Evolutionary conservation across 2,329 filamentous ascomycete genomes (phyloP), one percentile per base, ranked within the genome.

Genomic region (Ophiocordyceps sinensis): DNA sequence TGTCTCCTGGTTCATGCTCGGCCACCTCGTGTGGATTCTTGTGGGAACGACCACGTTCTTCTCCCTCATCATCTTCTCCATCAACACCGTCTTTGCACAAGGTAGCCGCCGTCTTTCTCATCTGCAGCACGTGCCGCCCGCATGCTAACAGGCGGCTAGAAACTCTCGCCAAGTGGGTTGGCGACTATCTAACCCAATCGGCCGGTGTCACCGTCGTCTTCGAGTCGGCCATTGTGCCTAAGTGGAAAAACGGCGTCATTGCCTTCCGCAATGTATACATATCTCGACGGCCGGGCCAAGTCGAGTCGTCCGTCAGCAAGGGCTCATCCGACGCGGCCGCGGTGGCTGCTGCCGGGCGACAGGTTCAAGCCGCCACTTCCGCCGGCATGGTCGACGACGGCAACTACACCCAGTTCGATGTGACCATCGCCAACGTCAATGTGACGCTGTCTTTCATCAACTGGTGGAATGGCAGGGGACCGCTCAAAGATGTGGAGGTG

Each of bases 41-140:
- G 73, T 96, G 28, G 91, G 91, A 41, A 98, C 91, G 1, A 98
- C 91, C 0, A 96, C 91, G 0, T 98, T 98, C 61, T 87, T 96
- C 60, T 95, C 89, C 5, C 67, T 96, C 42, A 65, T 89, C 15
- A 94, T 98, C 41, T 75, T 94, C 49, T 77, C 85, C 9, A 85
- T 96, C 54, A 98, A 98, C 59, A 96, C 89, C 0, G 87, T 96
- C 28, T 84, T 96, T 63, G 91, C 91, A 3, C 91, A 98, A 70
- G 82, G 82, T 84, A 66, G 14, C 4, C 8, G 10, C n/a, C 19
- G 19, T 19, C 19, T 19, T 19, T 32, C 28, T 7, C 5, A 13
- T 10, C 11, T n/a, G 4, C 13, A 14, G 5, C 10, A 19, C 28
- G 11, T 12, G 26, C n/a, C 15, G 26, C n/a, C 15, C 5, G 26